phyloP scores from a whole-genome alignment of 192 early-diverging fungal species.

The Backusella luteola region DNA sequence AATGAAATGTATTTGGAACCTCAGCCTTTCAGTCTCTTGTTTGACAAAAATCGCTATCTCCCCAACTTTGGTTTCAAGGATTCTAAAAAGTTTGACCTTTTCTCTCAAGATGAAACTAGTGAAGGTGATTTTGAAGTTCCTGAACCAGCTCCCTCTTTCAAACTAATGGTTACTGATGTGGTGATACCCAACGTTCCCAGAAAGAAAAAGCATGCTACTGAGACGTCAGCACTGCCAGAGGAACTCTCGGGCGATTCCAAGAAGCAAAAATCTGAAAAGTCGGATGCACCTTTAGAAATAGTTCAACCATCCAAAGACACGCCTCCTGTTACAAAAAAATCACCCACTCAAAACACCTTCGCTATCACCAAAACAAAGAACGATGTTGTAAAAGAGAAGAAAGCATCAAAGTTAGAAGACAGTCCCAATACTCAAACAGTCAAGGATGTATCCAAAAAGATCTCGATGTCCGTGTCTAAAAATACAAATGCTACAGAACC shows the following conservation, averaged over 20 bases:
- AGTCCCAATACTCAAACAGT: background rate
- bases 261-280: background rate
- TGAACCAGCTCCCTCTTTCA: background rate
- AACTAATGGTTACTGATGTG: background rate
- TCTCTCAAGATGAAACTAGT: background rate
- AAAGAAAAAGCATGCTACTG: background rate
- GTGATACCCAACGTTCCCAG: background rate
- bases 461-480: background rate
- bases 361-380: background rate
- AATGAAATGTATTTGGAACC: background rate
- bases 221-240: background rate
- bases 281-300: background rate
- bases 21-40: background rate
- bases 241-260: background rate
- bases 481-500: background rate
- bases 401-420: background rate
- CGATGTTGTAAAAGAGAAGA: background rate
- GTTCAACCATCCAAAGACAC: background rate
- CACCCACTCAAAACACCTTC: background rate
- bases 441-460: background rate
- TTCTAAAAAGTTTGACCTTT: background rate
- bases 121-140: background rate
- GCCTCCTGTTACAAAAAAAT: background rate
- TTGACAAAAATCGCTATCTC: background rate
- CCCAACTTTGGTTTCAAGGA: slow-evolving; percentile 7